phyloP scores from a whole-genome alignment of 2,329 filamentous ascomycete genomes.

The Tolypocladium ovalisporum region DNA sequence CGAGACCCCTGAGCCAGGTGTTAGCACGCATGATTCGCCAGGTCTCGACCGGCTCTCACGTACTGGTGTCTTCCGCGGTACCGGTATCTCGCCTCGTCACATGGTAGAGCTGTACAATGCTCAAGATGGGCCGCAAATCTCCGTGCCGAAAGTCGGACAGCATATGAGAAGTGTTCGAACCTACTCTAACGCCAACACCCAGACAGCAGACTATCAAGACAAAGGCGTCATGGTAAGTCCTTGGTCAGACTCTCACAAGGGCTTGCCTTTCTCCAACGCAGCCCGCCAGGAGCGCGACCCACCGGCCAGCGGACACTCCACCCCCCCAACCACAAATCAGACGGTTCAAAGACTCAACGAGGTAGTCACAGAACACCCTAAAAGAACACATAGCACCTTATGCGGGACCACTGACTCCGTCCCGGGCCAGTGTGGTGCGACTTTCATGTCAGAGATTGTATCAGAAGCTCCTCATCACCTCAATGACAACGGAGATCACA shows the following conservation, averaged over 20 bases:
- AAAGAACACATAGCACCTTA: background rate
- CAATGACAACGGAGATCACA: background rate
- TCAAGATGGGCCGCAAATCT: background rate
- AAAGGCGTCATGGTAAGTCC: constrained; percentile 10
- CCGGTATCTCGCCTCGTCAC: background rate
- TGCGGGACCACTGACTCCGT: background rate
- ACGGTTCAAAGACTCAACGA: background rate
- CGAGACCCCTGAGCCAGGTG: background rate
- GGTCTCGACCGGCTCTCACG: too few species aligned
- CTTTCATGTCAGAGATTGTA: background rate
- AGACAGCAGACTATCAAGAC: constrained; percentile 7
- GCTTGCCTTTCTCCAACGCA: background rate
- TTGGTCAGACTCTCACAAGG: background rate
- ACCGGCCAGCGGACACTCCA: background rate
- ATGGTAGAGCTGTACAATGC: background rate
- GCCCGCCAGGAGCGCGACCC: background rate
- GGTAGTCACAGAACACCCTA: background rate
- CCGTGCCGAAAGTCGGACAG: too few species aligned
- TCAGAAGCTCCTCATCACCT: background rate
- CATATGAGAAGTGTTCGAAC: background rate
- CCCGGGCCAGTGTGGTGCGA: background rate
- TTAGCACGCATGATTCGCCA: background rate
- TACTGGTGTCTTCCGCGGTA: background rate
- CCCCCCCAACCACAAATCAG: background rate
- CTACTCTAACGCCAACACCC: background rate